Evolutionary conservation across 106 monocot genomes (phyloP), one percentile per base, ranked within the genome.

Genomic region (Amphibolis antarctica): DNA sequence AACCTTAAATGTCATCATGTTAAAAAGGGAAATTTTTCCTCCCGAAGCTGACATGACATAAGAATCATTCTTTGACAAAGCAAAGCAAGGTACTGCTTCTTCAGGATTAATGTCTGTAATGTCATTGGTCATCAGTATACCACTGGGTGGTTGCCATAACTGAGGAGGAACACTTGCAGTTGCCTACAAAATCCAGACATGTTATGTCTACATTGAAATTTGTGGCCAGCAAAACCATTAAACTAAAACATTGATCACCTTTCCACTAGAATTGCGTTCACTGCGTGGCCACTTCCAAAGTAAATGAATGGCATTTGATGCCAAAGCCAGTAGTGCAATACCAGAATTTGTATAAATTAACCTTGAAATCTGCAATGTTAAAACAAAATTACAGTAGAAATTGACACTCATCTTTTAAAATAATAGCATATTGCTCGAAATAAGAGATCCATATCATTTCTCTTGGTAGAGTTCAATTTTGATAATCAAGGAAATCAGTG

Each of bases 11-110:
- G 86, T 84, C 77, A 81, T 84, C 86, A 84, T 86, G 65, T 86
- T 86, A 63, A 83, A 91, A 1, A 92, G 60, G 24, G 92, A 86
- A 21, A 92, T 84, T 59, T 92, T 86, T 18, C 81, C 83, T 45
- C 92, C 92, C 9, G 86, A 92, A 28, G 86, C 81, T 12, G 92
- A 92, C 92, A 86, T 75, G 25, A 92, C 84, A 71, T 92, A 86
- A 15, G 81, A 83, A 63, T 84, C 92, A 47, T 92, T 86, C 66
- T 92, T 92, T 55, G 86, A 84, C 44, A 86, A 44, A 51, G 92
- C 92, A 79, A 86, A 86, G 64, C 92, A 92, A 5, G 83, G 81
- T 20, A 86, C 81, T 49, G 73, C 79, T 72, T 86, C 83, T 63
- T 86, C 86, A 44, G 77, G 75, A 72, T 92, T 92, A 18, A 42